These are phyloP conservation scores for Pseudogymnoascus sp. DNA, from an alignment of 2,329 filamentous ascomycete species.

Conservation along the genomic window DNA sequence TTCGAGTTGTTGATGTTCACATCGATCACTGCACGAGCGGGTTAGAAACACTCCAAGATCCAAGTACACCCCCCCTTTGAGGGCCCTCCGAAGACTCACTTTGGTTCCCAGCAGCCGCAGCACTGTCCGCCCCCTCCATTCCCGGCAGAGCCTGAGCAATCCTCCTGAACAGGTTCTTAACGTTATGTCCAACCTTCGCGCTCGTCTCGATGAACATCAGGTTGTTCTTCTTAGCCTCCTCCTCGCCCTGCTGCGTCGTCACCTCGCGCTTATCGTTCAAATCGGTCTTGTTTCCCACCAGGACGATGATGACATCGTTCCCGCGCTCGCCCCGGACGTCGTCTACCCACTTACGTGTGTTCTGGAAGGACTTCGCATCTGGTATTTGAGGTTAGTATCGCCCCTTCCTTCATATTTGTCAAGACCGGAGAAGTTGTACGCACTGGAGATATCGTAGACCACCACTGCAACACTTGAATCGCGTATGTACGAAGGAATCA, in stretches of 20 bases:
- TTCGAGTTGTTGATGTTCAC: conserved; percentile 75
- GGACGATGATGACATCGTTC: conserved; percentile 96
- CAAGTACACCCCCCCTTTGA: neutral
- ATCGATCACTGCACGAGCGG: conserved; percentile 68
- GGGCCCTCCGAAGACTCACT: conserved; percentile 51
- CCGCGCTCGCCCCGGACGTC: conserved; percentile 94
- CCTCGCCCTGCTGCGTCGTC: conserved; percentile 91
- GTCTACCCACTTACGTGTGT: conserved; percentile 99
- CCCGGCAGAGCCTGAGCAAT: conserved; percentile 97
- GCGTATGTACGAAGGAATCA: conserved; percentile 97
- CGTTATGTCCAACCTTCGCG: conserved; percentile 95
- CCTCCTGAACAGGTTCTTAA: conserved; percentile 93
- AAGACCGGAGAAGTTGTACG: conserved; percentile 20
- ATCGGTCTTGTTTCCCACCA: conserved; percentile 99
- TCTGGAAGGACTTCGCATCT: conserved; percentile 95
- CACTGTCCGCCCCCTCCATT: conserved; percentile 86
- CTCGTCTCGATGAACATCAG: conserved; percentile 99
- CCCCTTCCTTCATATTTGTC: neutral
- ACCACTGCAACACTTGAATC: conserved; percentile 97
- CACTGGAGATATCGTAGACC: conserved; percentile 95
- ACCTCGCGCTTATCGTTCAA: conserved; percentile 97
- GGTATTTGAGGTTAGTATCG: conserved; percentile 23
- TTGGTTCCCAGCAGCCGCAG: conserved; percentile 65
- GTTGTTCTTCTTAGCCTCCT: conserved; percentile 96
- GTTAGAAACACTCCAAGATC: neutral